Percentiles rank a stretch among this genome's conserved stretches.
These are phyloP conservation scores for Chamaenerion angustifolium DNA, from an alignment of 345 rosid species.

Conservation along the genomic window DNA sequence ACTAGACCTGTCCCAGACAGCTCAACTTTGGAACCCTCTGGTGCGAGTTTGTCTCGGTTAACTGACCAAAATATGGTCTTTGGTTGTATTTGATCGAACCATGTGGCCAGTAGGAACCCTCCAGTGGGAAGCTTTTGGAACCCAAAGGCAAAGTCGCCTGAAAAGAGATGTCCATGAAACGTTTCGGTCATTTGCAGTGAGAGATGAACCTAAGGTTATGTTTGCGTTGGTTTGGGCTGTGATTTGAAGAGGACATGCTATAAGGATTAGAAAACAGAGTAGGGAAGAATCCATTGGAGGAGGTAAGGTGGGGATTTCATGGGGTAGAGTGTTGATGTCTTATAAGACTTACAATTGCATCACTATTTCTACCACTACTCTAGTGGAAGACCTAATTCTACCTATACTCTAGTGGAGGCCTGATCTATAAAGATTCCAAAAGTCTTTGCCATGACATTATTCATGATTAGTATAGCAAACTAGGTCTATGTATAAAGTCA, in stretches of 20 bases:
- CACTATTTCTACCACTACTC: too few species aligned
- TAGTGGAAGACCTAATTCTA: too few species aligned
- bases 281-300: not conserved
- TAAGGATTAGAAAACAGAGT: fast-evolving
- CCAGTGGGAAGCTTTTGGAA: not conserved
- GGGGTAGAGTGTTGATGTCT: too few species aligned
- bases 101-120: not conserved
- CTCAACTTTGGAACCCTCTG: not conserved
- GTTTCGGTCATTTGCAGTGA: not conserved
- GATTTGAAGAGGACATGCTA: not conserved
- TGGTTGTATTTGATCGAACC: not conserved
- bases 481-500: too few species aligned
- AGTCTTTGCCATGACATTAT: too few species aligned
- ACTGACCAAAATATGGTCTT: conserved; percentile 2
- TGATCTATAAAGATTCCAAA: too few species aligned
- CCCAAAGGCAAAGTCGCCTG: not conserved
- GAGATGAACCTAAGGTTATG: not conserved
- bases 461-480: too few species aligned
- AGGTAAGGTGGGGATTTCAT: too few species aligned
- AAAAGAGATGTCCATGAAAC: not conserved
- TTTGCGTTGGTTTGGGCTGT: not conserved
- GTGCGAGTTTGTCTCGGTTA: not conserved
- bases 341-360: too few species aligned
- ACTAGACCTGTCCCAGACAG: not conserved
- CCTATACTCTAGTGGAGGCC: too few species aligned